Percentiles rank a stretch among this genome's conserved stretches.
Conservation (phyloP, 805 yeast genomes). For the Saccharomycopsis sp. region DNA sequence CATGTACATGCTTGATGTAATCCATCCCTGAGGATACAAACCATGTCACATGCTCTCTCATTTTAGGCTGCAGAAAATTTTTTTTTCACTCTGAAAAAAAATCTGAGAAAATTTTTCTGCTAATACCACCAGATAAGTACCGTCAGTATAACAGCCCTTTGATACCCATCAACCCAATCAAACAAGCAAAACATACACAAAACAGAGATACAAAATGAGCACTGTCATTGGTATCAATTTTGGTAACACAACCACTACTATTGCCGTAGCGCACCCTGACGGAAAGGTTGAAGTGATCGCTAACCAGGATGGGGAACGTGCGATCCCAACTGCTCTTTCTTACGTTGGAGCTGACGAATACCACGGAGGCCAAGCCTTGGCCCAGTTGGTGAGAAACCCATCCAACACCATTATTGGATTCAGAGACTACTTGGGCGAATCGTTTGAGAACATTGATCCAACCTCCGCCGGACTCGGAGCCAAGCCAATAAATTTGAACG, state of each 20-base stretch:
- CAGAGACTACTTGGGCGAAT: conserved; percentile 84
- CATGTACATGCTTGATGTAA: too few relatives aligned
- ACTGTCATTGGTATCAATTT: conserved; percentile 90
- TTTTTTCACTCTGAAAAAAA: background rate
- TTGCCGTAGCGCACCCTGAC: conserved; percentile 78
- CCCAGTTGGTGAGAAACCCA: conserved; percentile 88
- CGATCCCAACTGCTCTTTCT: conserved; percentile 87
- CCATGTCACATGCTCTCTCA: background rate
- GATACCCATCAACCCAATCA: background rate
- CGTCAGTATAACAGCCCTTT: too few relatives aligned
- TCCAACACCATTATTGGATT: conserved; percentile 80
- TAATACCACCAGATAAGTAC: too few relatives aligned
- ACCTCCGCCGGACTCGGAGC: conserved; percentile 60
- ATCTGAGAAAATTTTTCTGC: background rate
- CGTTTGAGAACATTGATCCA: conserved; percentile 63
- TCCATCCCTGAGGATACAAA: background rate
- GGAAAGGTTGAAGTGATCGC: conserved; percentile 97
- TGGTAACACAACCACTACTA: conserved; percentile 93
- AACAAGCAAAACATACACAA: background rate
- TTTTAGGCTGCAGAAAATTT: too few relatives aligned
- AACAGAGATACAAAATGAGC: conserved; percentile 25
- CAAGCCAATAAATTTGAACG: conserved; percentile 56
- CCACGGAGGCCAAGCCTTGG: conserved; percentile 94
- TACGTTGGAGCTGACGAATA: conserved; percentile 93
- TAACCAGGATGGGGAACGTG: conserved; percentile 97